Evolutionary conservation across 495 filamentous ascomycete genomes (phyloP), one percentile per base, ranked within the genome.

Genomic region (Sordaria brevicollis): DNA sequence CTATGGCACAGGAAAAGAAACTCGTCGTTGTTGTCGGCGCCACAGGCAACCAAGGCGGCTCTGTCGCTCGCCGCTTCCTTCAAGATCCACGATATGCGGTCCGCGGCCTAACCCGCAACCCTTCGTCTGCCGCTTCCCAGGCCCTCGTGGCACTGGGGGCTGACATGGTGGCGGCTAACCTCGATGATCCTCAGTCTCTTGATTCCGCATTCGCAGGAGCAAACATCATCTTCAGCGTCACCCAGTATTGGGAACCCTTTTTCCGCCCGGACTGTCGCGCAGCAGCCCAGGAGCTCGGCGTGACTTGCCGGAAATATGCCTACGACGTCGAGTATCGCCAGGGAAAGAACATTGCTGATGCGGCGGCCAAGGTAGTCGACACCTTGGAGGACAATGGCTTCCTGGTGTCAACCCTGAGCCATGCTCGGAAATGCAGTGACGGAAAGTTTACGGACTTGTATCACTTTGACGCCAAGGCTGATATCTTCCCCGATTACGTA

Each of bases 261-360:
- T 79, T 77, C 74, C 74, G 74, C 1, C 73, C 73, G 0, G 77
- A 76, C 72, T 76, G 72, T 69, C 77, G 76, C 15, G 74, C 69
- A 21, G 70, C 67, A 67, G 76, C 76, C 5, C 33, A 29, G 6
- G 70, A 73, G 66, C 69, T 71, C 10, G 76, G 78, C 41, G 39
- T 79, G 4, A 71, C 69, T 19, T 78, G 75, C 71, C 80, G 82
- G 67, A 75, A 79, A 57, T 74, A 82, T 36, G 85, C 82, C 8
- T 85, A 82, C 66, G 80, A 86, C 5, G 70, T 77, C 8, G 87
- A 89, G 75, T 70, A 83, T 11, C 72, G 70, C n/a, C 83, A 87
- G 39, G 85, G 84, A 4, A 83, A 81, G 70, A 88, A 86, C 68
- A 82, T 86, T 10, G 83, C 81, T 7, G 80, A 86, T 62, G 86